A percentile compares a stretch with the other conserved stretches of the same genome.
phyloP scores from a whole-genome alignment of 495 filamentous ascomycete genomes.

The Penicillium coprophilum region DNA sequence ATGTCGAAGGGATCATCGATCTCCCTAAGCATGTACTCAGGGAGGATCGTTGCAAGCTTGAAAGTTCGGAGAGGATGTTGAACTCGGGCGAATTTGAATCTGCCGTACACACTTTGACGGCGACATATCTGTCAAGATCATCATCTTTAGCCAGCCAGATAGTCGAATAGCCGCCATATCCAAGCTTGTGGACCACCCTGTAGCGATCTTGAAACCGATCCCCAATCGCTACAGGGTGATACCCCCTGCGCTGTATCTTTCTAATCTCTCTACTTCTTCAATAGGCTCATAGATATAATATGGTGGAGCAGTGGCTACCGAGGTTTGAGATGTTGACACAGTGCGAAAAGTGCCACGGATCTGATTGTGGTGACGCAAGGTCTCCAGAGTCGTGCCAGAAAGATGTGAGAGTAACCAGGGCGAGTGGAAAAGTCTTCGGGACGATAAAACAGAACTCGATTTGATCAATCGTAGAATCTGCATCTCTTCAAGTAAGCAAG shows the following conservation, averaged over 20 bases:
- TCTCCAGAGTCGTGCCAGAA: background rate
- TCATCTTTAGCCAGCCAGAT: constrained; percentile 26
- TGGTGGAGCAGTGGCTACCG: background rate
- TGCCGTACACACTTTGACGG: constrained; percentile 15
- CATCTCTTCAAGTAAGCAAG: too few species aligned
- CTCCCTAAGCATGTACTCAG: background rate
- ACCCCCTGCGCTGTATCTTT: constrained; percentile 39
- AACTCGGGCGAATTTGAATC: constrained; percentile 6
- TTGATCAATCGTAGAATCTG: too few species aligned
- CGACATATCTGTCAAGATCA: constrained; percentile 14
- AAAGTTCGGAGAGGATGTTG: background rate
- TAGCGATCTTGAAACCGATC: constrained; percentile 29
- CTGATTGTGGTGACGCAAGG: background rate
- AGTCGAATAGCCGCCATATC: constrained; percentile 20
- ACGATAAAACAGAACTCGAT: too few species aligned
- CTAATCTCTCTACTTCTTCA: constrained; percentile 19
- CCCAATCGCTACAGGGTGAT: constrained; percentile 35
- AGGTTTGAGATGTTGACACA: background rate
- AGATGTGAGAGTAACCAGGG: too few species aligned
- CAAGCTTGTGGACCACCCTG: constrained; percentile 22
- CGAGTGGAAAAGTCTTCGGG: too few species aligned
- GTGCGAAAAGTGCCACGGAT: background rate
- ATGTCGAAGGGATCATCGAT: background rate
- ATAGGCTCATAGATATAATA: constrained; percentile 6
- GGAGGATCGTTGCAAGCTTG: background rate